phyloP scores from a whole-genome alignment of 345 rosid species.

The Cochlearia excelsa region DNA sequence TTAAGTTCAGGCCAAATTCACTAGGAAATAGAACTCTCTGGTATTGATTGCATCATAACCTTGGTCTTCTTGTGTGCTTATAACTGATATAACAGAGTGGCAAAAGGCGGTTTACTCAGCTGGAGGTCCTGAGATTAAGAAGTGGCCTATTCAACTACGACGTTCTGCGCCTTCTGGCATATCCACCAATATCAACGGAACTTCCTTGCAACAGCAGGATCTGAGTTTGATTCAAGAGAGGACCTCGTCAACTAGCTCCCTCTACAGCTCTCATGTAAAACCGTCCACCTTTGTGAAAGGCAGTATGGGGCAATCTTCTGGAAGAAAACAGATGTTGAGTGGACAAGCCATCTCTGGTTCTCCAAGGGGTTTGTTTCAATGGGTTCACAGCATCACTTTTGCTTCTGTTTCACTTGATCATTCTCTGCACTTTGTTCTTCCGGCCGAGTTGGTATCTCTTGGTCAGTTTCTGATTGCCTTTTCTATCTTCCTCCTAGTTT shows the following conservation, averaged over 20 bases:
- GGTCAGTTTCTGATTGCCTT: conserved; percentile 47
- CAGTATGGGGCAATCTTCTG: conserved; percentile 66
- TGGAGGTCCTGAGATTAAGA: conserved; percentile 87
- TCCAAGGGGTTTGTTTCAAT: conserved; percentile 88
- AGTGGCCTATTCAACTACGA: conserved; percentile 92
- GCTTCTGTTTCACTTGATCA: conserved; percentile 78
- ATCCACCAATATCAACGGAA: conserved; percentile 62
- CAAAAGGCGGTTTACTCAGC: conserved; percentile 93
- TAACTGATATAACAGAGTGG: conserved; percentile 68
- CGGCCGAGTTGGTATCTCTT: conserved; percentile 67
- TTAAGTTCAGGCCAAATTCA: background rate
- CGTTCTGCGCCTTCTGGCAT: conserved; percentile 82
- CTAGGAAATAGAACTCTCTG: background rate
- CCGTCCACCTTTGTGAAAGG: conserved; percentile 86
- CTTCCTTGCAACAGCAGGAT: conserved; percentile 86
- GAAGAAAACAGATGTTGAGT: conserved; percentile 76
- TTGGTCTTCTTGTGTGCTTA: conserved; percentile 18
- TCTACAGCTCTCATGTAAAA: conserved; percentile 81
- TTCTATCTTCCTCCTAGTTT: conserved; percentile 9
- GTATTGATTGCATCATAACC: conserved; percentile 7
- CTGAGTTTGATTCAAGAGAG: conserved; percentile 92
- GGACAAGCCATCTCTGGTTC: conserved; percentile 64
- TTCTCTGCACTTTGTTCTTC: conserved; percentile 70
- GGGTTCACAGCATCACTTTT: conserved; percentile 96
- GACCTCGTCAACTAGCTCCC: conserved; percentile 73